Evolutionary conservation across 2,329 filamentous ascomycete species (phyloP).

Genomic region (Seiridium unicorne): DNA sequence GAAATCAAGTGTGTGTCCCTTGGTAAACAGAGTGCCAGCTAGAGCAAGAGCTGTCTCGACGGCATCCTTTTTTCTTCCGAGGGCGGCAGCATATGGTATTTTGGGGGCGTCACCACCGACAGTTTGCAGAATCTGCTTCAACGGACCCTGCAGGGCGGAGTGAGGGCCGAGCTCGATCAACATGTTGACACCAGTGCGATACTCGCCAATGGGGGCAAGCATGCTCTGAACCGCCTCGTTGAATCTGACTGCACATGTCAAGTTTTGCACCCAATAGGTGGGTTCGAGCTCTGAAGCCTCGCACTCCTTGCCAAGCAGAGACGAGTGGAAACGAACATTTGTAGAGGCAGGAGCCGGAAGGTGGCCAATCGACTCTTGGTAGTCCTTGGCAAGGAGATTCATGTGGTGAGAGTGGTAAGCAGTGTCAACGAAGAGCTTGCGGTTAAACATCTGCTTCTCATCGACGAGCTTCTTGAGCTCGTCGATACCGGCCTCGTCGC

Average conservation of each 20-base stretch:
- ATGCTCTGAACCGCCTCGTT: constrained; percentile 37
- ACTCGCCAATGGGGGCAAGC: constrained; percentile 32
- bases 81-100: constrained; percentile 40
- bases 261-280: constrained; percentile 44
- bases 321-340: constrained; percentile 43
- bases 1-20: constrained; percentile 42
- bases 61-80: constrained; percentile 51
- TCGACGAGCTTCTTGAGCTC: constrained; percentile 39
- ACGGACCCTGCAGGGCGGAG: constrained; percentile 45
- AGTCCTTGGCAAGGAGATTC: constrained; percentile 47
- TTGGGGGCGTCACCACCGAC: constrained; percentile 39
- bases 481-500: constrained; percentile 42
- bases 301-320: constrained; percentile 38
- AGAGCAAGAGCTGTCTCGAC: constrained; percentile 43
- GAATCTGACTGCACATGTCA: constrained; percentile 37
- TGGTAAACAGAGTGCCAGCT: constrained; percentile 42
- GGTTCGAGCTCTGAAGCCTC: constrained; percentile 35
- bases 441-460: constrained; percentile 42
- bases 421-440: constrained; percentile 45
- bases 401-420: constrained; percentile 57
- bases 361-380: constrained; percentile 34
- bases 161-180: constrained; percentile 51
- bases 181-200: constrained; percentile 38
- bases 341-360: constrained; percentile 28
- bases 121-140: constrained; percentile 48